Evolutionary conservation across 129 eudicot genomes (phyloP).

Genomic region (Flaveria robusta): DNA sequence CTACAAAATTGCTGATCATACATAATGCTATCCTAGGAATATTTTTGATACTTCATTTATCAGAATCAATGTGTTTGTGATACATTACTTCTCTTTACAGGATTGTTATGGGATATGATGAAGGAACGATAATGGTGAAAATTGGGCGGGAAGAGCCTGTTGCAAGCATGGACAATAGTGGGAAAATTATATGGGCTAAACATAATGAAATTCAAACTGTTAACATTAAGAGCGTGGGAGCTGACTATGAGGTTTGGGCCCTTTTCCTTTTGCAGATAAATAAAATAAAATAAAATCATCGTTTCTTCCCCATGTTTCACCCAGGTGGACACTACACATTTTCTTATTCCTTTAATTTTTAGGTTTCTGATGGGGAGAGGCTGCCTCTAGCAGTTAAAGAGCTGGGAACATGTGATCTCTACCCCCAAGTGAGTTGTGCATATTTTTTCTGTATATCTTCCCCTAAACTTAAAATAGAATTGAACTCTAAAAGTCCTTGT

Average conservation of each 20-base stretch:
- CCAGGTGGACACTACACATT: constrained; percentile 11
- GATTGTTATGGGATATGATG: constrained; percentile 95
- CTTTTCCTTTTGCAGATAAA: constrained; percentile 18
- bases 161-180: constrained; percentile 94
- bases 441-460: background rate
- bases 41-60: constrained; percentile 14
- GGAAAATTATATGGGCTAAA: constrained; percentile 96
- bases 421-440: constrained; percentile 75
- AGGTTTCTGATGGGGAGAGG: constrained; percentile 99
- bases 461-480: constrained; percentile 2
- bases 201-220: constrained; percentile 96
- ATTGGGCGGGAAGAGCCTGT: constrained; percentile 93
- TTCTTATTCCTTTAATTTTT: constrained; percentile 19
- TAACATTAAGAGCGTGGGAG: constrained; percentile 81
- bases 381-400: constrained; percentile 91
- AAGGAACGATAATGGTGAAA: constrained; percentile 95
- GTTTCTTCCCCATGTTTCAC: constrained; percentile 9
- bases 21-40: constrained; percentile 1
- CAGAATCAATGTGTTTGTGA: background rate
- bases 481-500: constrained; percentile 9
- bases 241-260: constrained; percentile 77
- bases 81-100: constrained; percentile 39
- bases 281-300: background rate
- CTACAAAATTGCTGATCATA: constrained; percentile 14
- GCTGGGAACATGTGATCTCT: constrained; percentile 91